phyloP scores from a whole-genome alignment of 1,284 basidiomycete species.

The Cystobasidium sp. region DNA sequence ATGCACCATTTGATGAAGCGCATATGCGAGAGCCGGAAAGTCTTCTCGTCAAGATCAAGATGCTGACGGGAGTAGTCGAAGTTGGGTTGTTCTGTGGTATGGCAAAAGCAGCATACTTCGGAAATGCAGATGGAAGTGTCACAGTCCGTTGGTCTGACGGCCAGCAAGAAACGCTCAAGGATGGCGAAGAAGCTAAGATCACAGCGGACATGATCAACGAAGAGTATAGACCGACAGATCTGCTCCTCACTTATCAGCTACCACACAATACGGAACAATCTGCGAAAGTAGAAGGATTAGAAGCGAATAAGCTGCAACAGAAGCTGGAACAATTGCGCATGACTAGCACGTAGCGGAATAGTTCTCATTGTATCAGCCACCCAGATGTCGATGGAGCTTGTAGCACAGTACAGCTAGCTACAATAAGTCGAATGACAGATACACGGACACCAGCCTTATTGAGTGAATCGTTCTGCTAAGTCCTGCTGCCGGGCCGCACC shows the following conservation, averaged over 20 bases:
- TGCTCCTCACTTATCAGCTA: slow-evolving; percentile 9
- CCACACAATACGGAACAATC: background rate
- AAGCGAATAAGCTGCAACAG: slow-evolving; percentile 11
- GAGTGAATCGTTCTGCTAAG: too few relatives aligned
- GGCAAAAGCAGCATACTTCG: slow-evolving; percentile 94
- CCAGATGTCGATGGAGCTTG: background rate
- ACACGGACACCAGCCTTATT: background rate
- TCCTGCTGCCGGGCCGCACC: background rate
- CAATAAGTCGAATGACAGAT: background rate
- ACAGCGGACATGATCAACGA: slow-evolving; percentile 37
- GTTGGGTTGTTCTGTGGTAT: slow-evolving; percentile 93
- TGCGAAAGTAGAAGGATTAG: background rate
- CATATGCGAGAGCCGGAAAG: slow-evolving; percentile 69
- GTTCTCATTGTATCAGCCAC: background rate
- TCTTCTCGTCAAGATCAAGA: slow-evolving; percentile 58
- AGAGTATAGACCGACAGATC: slow-evolving; percentile 15
- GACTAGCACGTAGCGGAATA: slow-evolving; percentile 11
- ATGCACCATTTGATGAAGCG: slow-evolving; percentile 74
- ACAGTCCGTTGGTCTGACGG: slow-evolving; percentile 32
- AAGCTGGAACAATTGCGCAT: slow-evolving; percentile 13
- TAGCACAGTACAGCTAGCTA: too few relatives aligned
- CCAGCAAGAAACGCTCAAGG: slow-evolving; percentile 30
- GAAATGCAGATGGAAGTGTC: slow-evolving; percentile 55
- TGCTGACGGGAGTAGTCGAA: slow-evolving; percentile 94
- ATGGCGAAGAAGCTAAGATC: slow-evolving; percentile 34